phyloP scores from a whole-genome alignment of 345 rosid genomes.

The Gossypium ekmanianum region DNA sequence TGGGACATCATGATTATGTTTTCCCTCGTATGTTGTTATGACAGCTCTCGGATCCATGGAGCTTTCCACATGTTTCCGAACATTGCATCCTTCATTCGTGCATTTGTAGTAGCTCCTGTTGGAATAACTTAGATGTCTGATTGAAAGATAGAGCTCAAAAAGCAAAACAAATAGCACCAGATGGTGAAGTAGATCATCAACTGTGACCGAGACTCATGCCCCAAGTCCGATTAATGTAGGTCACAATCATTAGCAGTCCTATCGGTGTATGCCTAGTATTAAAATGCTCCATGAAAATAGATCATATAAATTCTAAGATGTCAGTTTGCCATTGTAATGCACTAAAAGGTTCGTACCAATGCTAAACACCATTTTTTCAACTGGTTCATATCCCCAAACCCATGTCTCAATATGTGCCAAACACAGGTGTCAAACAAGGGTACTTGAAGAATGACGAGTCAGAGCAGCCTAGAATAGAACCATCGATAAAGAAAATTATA shows the following conservation, averaged over 20 bases:
- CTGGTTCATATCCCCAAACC: background rate
- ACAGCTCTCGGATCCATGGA: slow-evolving; percentile 84
- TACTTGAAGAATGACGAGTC: background rate
- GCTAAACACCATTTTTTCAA: background rate
- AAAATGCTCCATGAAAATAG: background rate
- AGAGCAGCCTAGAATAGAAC: background rate
- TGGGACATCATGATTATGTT: slow-evolving; percentile 83
- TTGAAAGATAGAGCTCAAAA: slow-evolving; percentile 11
- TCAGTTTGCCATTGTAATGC: background rate
- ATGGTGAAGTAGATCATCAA: background rate
- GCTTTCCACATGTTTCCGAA: slow-evolving; percentile 92
- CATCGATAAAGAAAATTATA: slow-evolving; percentile 8
- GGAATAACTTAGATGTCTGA: background rate
- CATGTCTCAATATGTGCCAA: background rate
- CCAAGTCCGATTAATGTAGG: no score
- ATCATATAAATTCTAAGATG: slow-evolving; percentile 7
- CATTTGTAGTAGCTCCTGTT: slow-evolving; percentile 91
- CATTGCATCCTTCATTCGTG: slow-evolving; percentile 80
- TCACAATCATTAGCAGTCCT: background rate
- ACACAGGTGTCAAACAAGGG: background rate
- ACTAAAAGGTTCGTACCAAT: background rate
- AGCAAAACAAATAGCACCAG: background rate
- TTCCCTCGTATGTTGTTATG: slow-evolving; percentile 92
- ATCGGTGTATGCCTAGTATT: background rate
- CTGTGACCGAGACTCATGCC: no score